A percentile compares a stretch with the other conserved stretches of the same genome.
phyloP scores from a whole-genome alignment of 83 land plant genomes.

The Diphasiastrum complanatum region DNA sequence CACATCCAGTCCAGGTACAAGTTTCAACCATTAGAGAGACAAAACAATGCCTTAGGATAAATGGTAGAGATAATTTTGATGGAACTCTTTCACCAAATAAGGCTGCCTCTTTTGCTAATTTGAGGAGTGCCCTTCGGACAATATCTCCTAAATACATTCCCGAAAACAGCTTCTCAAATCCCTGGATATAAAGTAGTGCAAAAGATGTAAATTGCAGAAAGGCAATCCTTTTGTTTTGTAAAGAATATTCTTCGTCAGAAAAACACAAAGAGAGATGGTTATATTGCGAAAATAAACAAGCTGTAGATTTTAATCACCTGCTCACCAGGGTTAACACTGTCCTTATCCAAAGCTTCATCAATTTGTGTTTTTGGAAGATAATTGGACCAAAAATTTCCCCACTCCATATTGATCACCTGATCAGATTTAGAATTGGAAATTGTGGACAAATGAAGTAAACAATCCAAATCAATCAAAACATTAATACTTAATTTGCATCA shows the following conservation, averaged over 20 bases:
- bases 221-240: not conserved
- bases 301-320: conserved; percentile 40
- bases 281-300: not conserved
- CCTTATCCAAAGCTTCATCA: conserved; percentile 73
- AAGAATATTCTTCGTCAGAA: not conserved
- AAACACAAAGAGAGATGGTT: not conserved
- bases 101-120: conserved; percentile 59
- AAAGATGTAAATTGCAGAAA: not conserved
- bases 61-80: conserved; percentile 34
- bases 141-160: conserved; percentile 99
- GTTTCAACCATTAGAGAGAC: not conserved
- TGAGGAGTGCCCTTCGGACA: conserved; percentile 69
- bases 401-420: conserved; percentile 92
- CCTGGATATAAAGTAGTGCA: conserved; percentile 33
- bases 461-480: not conserved
- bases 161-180: conserved; percentile 89
- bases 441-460: not conserved
- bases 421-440: conserved; percentile 7
- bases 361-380: conserved; percentile 79
- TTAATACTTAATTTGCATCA: not conserved
- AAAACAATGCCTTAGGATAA: conserved; percentile 40
- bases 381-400: conserved; percentile 94
- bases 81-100: conserved; percentile 53
- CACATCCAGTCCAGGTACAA: not conserved
- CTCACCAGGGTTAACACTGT: conserved; percentile 74